Conservation (phyloP, 2,329 filamentous ascomycete species). For the Colletotrichum paranaense region DNA sequence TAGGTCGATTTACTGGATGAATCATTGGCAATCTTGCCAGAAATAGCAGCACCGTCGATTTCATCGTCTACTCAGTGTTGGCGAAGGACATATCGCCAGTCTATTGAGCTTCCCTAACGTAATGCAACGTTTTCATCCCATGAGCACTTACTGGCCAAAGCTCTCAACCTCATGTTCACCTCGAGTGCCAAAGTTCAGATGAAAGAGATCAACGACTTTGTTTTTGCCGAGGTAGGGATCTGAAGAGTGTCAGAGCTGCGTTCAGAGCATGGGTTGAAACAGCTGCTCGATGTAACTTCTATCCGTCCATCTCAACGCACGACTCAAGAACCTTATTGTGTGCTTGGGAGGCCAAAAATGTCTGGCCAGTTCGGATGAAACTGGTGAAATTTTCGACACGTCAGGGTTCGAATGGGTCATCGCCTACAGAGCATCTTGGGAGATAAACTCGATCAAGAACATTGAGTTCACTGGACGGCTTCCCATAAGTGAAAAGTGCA, state of each 20-base stretch:
- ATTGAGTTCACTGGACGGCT: background rate
- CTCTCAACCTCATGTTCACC: background rate
- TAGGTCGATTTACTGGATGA: background rate
- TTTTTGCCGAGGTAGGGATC: background rate
- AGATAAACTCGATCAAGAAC: background rate
- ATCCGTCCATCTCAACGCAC: background rate
- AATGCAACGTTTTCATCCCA: background rate
- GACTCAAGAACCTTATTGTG: slow-evolving; percentile 18
- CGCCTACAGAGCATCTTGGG: background rate
- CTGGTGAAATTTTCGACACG: background rate
- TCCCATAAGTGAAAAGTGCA: background rate
- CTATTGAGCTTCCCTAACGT: background rate
- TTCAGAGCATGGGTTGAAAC: slow-evolving; percentile 2
- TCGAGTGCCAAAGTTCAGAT: slow-evolving; percentile 5
- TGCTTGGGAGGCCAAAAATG: slow-evolving; percentile 1
- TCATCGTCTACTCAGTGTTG: background rate
- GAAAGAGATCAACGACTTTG: slow-evolving; percentile 1
- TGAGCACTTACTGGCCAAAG: slow-evolving; percentile 4
- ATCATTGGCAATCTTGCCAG: background rate
- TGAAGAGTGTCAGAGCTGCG: slow-evolving; percentile 2
- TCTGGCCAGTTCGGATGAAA: slow-evolving; percentile 26
- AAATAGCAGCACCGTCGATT: background rate
- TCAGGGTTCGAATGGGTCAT: background rate
- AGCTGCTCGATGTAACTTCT: slow-evolving; percentile 11
- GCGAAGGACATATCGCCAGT: background rate